Percentiles rank a stretch among this genome's conserved stretches.
Evolutionary conservation across 371 early-diverging fungal genomes (phyloP).

Genomic region (Actinomucor elegans): DNA sequence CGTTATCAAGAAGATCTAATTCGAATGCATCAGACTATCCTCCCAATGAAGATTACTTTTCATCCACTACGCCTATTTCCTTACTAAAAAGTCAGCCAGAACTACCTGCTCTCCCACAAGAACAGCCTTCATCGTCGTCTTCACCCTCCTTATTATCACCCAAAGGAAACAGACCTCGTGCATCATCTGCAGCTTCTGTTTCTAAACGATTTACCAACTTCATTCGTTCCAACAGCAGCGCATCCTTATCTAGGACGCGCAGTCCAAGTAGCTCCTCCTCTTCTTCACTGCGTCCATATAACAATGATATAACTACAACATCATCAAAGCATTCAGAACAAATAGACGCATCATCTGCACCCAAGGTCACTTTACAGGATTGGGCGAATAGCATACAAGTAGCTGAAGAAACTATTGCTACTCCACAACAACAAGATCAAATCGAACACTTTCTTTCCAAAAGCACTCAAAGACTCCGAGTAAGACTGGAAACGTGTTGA

Average conservation of each 20-base stretch:
- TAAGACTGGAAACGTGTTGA: no score
- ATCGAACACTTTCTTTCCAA: background rate
- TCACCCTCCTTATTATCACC: background rate
- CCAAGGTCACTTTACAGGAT: background rate
- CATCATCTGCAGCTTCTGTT: slow-evolving; percentile 22
- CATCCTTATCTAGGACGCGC: background rate
- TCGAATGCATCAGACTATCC: background rate
- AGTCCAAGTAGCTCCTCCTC: slow-evolving; percentile 12
- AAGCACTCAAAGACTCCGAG: no score
- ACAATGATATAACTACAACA: background rate
- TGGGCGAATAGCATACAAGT: slow-evolving; percentile 9
- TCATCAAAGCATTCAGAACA: background rate
- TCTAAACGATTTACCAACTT: slow-evolving; percentile 25
- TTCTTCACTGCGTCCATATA: background rate
- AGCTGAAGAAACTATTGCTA: background rate
- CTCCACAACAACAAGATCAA: slow-evolving; percentile 2
- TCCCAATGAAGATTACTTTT: slow-evolving; percentile 2
- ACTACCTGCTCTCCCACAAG: slow-evolving; percentile 18
- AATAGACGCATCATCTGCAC: background rate
- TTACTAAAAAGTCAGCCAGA: slow-evolving; percentile 20
- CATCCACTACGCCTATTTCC: slow-evolving; percentile 12
- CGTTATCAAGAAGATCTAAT: background rate
- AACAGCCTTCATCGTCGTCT: background rate
- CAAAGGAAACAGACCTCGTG: slow-evolving; percentile 16
- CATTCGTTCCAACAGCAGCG: slow-evolving; percentile 17